Evolutionary conservation across 495 filamentous ascomycete genomes (phyloP), one percentile per base, ranked within the genome.

Genomic region (Hypoxylon rickii): DNA sequence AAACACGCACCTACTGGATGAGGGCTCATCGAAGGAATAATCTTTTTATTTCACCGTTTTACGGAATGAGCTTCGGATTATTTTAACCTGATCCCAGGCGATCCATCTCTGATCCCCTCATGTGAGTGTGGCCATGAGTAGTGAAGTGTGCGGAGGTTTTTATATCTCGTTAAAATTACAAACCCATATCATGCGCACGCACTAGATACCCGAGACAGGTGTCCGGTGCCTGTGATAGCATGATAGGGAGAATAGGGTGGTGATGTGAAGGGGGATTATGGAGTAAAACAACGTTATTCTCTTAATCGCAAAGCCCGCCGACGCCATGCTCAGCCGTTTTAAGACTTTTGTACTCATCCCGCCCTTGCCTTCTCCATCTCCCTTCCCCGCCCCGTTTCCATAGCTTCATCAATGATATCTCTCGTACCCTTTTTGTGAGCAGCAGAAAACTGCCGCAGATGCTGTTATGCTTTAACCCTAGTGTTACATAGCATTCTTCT

Each of bases 241-340:
- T n/a, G 26, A 11, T 31, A 8, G 22, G 10, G 33, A 32, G 34
- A 17, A 19, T 38, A 38, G 16, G 34, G 18, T 16, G 3, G 19
- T 41, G 18, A 18, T 26, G 33, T 38, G 6, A 20, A 38, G 21
- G 44, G 38, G 44, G 44, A 37, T 37, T 2, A n/a, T 12, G 34
- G 22, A 41, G 26, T 2, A 16, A 17, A 51, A n/a, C n/a, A n/a
- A n/a, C n/a, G n/a, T n/a, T n/a, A n/a, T 51, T 38, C 24, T 42
- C 17, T 26, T 29, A 29, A 40, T 36, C 37, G 10, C 19, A 45
- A 29, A 54, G 47, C 33, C 51, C 36, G 47, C 50, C 42, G 52
- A 63, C 55, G 43, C 50, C 50, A 43, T 56, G 54, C 58, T 55
- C 57, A 34, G 41, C 54, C 24, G 16, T 33, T 49, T 47, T 53